Evolutionary conservation across 2,329 filamentous ascomycete genomes (phyloP).

Genomic region (Colletotrichum plurivorum): DNA sequence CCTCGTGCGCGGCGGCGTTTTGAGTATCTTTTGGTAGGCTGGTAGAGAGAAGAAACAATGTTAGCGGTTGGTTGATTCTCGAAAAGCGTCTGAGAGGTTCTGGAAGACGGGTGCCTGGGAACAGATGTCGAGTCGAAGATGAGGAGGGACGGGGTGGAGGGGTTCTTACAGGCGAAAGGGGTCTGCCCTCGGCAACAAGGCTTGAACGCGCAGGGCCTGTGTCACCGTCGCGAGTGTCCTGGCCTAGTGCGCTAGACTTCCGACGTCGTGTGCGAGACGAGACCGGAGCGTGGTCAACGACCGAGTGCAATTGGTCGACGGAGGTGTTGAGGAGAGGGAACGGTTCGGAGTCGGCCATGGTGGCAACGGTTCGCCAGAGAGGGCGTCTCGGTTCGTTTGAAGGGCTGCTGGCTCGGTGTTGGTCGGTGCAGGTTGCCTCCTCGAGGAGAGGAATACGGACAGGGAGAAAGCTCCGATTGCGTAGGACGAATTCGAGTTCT

Average conservation of each 20-base stretch:
- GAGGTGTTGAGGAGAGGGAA: constrained; percentile 69
- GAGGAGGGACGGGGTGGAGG: not conserved
- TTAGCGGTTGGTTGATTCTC: constrained; percentile 22
- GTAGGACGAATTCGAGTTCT: constrained; percentile 24
- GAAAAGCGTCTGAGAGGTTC: not conserved
- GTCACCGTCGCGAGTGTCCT: constrained; percentile 68
- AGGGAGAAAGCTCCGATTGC: not conserved
- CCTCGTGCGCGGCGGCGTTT: constrained; percentile 71
- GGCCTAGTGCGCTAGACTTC: constrained; percentile 69
- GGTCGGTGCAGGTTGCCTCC: not conserved
- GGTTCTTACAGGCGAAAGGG: constrained; percentile 20
- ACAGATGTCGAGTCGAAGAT: not conserved
- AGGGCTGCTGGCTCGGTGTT: constrained; percentile 2
- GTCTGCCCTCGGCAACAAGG: constrained; percentile 45
- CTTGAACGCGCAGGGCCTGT: constrained; percentile 69
- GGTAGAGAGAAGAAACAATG: not conserved
- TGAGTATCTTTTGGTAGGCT: constrained; percentile 58
- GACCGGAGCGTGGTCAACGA: constrained; percentile 49
- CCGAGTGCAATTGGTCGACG: constrained; percentile 63
- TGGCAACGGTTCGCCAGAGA: constrained; percentile 6
- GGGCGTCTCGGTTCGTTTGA: constrained; percentile 33
- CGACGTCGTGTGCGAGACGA: constrained; percentile 59
- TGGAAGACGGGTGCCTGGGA: not conserved
- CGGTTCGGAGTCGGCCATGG: constrained; percentile 58
- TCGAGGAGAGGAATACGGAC: not conserved